A percentile compares a stretch with the other conserved stretches of the same genome.
phyloP scores from a whole-genome alignment of 2,329 filamentous ascomycete genomes.

The Diaporthe vexans region DNA sequence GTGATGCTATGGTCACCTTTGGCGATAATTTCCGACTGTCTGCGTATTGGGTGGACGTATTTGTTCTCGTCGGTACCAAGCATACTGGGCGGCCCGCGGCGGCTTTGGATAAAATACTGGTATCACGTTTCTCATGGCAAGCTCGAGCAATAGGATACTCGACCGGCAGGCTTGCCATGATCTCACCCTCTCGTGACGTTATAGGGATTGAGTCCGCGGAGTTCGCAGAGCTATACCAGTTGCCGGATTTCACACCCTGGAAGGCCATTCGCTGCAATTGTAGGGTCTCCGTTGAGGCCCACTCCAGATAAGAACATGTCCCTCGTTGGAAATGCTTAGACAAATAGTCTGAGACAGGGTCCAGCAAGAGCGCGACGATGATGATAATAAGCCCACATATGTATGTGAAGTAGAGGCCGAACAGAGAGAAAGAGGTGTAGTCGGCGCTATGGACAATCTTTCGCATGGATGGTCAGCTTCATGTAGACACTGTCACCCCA shows the following conservation, averaged over 20 bases:
- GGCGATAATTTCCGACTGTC: no score
- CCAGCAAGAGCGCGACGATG: conserved; percentile 40
- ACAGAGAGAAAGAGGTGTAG: conserved; percentile 47
- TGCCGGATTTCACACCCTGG: not conserved
- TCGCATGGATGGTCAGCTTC: not conserved
- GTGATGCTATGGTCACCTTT: no score
- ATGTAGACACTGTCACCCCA: not conserved
- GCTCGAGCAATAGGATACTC: not conserved
- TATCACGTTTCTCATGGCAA: not conserved
- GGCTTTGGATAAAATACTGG: not conserved
- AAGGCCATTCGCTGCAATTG: not conserved
- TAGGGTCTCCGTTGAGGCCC: not conserved
- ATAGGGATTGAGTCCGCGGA: not conserved
- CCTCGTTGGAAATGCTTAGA: not conserved
- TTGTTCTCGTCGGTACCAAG: no score
- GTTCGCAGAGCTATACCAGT: not conserved
- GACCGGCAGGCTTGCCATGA: not conserved
- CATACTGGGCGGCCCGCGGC: no score
- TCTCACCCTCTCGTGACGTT: not conserved
- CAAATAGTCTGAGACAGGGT: conserved; percentile 37
- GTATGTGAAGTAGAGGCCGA: conserved; percentile 46
- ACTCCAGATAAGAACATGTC: not conserved
- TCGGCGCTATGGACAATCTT: conserved; percentile 46
- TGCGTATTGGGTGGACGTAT: no score
- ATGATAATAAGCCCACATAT: conserved; percentile 42